Percentiles rank a stretch among this genome's conserved stretches.
phyloP scores from a whole-genome alignment of 2,329 filamentous ascomycete genomes.

The Xenosphaeropsis pyriputrescens region DNA sequence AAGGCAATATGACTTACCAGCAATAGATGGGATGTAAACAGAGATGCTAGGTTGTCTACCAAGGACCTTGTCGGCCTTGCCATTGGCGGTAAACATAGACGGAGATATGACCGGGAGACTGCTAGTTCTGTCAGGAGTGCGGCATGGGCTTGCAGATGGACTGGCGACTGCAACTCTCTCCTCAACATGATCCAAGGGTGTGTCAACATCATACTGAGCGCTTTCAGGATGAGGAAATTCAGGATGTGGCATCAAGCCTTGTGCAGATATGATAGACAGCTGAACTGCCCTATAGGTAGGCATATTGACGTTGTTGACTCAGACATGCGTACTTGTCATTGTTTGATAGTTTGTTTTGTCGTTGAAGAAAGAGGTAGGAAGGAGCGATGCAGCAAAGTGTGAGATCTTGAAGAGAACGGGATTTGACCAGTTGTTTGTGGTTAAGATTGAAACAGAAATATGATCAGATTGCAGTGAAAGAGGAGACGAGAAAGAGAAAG shows the following conservation, averaged over 20 bases:
- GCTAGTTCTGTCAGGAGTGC: conserved; percentile 5
- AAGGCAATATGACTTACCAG: conserved; percentile 23
- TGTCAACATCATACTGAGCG: conserved; percentile 21
- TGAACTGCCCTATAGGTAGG: conserved; percentile 13
- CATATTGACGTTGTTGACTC: conserved; percentile 8
- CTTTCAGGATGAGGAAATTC: conserved; percentile 41
- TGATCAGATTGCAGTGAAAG: too few species aligned
- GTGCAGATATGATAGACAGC: conserved; percentile 12
- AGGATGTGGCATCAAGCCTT: conserved; percentile 22
- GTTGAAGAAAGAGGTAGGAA: too few species aligned
- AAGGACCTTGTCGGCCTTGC: conserved; percentile 16
- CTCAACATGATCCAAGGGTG: conserved; percentile 3
- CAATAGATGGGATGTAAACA: conserved; percentile 39
- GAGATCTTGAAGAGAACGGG: too few species aligned
- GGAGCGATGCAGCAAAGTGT: too few species aligned
- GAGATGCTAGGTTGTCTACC: conserved; percentile 26
- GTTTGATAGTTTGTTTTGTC: too few species aligned
- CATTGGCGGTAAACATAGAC: too few species aligned
- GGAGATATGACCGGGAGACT: too few species aligned
- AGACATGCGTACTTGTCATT: too few species aligned
- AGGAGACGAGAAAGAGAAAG: too few species aligned
- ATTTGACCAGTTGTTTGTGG: too few species aligned
- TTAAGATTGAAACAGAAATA: too few species aligned
- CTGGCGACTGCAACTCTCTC: conserved; percentile 1
- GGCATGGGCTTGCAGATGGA: conserved; percentile 1